These are phyloP conservation scores for Boletus edulis DNA, from an alignment of 768 basidiomycete genomes.

Conservation along the genomic window DNA sequence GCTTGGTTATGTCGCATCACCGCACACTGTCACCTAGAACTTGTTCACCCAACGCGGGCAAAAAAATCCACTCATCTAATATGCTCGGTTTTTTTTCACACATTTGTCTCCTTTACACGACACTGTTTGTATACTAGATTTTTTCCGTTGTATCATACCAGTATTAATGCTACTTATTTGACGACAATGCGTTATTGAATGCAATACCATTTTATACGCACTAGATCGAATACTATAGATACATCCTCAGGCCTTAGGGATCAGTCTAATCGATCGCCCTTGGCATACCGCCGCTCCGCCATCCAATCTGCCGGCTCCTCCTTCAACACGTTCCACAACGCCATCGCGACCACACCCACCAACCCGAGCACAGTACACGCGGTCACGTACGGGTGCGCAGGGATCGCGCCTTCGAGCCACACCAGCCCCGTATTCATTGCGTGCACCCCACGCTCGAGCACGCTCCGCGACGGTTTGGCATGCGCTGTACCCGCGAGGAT, in stretches of 20 bases:
- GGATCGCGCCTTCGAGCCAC: slow-evolving; percentile 7
- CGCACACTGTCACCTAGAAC: background rate
- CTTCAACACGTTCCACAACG: slow-evolving; percentile 10
- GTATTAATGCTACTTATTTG: no score
- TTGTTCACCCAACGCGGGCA: no score
- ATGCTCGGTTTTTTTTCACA: no score
- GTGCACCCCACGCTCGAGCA: slow-evolving; percentile 62
- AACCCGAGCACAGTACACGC: slow-evolving; percentile 7
- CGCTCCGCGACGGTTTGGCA: slow-evolving; percentile 67
- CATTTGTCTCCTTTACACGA: no score
- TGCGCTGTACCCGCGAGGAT: slow-evolving; percentile 48
- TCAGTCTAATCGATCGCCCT: slow-evolving; percentile 26
- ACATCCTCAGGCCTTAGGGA: background rate
- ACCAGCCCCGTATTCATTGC: slow-evolving; percentile 9
- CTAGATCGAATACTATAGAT: no score
- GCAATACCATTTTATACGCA: no score
- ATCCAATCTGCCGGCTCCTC: slow-evolving; percentile 17
- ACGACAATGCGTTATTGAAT: no score
- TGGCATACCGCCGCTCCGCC: slow-evolving; percentile 15
- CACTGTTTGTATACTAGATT: no score
- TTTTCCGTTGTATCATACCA: no score
- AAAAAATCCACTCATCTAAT: no score
- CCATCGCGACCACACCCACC: slow-evolving; percentile 5
- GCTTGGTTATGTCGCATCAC: background rate
- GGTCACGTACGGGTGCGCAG: slow-evolving; percentile 21